Evolutionary conservation across 192 early-diverging fungal species (phyloP).

Genomic region (Paraglomus occultum): DNA sequence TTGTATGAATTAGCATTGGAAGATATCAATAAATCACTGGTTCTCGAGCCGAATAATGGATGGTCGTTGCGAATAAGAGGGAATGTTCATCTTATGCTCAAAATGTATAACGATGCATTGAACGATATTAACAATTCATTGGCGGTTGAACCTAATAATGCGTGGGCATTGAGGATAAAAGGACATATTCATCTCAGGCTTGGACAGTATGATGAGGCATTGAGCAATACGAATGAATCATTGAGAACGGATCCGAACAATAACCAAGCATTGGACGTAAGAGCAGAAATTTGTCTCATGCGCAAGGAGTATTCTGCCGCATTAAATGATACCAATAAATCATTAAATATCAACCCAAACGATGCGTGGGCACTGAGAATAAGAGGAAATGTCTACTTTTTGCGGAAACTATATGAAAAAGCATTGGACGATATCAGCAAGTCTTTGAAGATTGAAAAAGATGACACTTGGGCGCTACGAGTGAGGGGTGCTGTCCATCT

Average conservation of each 20-base stretch:
- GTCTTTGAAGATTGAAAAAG: not conserved
- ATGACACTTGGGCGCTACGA: not conserved
- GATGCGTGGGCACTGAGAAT: not conserved
- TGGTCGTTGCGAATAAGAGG: not conserved
- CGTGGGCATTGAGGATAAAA: not conserved
- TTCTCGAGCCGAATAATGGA: too few relatives aligned
- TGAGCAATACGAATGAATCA: not conserved
- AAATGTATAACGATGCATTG: constrained; percentile 3
- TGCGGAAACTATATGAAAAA: not conserved
- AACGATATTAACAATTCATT: constrained; percentile 1
- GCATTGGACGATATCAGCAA: not conserved
- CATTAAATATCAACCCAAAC: constrained; percentile 1
- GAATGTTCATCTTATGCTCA: constrained; percentile 9
- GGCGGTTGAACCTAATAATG: not conserved
- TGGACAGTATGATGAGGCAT: not conserved
- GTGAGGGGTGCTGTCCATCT: constrained; percentile 3
- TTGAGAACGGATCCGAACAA: constrained; percentile 13
- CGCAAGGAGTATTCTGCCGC: not conserved
- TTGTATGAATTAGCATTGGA: too few relatives aligned
- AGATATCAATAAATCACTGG: too few relatives aligned
- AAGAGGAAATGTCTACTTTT: not conserved
- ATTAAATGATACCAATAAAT: constrained; percentile 12
- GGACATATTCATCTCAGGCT: not conserved
- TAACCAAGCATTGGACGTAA: not conserved
- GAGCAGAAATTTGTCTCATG: not conserved